Evolutionary conservation across 2,329 filamentous ascomycete genomes (phyloP).

Genomic region (Thelonectria rubi): DNA sequence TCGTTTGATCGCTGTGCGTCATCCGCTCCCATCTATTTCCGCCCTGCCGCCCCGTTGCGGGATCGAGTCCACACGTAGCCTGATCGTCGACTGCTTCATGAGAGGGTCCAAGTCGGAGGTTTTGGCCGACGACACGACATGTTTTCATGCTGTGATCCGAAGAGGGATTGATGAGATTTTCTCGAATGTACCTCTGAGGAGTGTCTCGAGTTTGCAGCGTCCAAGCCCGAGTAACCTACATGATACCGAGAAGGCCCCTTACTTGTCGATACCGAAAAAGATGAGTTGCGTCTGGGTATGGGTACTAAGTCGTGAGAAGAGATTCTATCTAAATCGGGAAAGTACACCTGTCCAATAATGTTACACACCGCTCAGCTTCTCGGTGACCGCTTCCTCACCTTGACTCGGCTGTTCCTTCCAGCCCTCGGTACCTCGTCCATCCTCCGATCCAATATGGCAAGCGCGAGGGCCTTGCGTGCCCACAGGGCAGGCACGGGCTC

Average conservation of each 20-base stretch:
- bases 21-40: conserved; percentile 1
- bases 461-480: background rate
- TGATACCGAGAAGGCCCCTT: background rate
- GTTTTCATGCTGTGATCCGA: background rate
- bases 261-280: background rate
- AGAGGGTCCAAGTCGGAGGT: background rate
- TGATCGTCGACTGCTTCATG: conserved; percentile 4
- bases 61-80: conserved; percentile 15
- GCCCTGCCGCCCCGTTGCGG: background rate
- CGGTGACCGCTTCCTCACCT: conserved; percentile 20
- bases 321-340: conserved; percentile 37
- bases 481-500: too few species aligned
- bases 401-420: conserved; percentile 5
- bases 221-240: background rate
- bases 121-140: background rate
- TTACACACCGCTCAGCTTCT: conserved; percentile 20
- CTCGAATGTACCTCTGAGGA: background rate
- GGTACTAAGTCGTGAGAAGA: conserved; percentile 31
- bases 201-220: background rate
- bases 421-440: background rate
- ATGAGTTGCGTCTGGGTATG: conserved; percentile 19
- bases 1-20: conserved; percentile 13
- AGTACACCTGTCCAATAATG: conserved; percentile 12
- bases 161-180: background rate
- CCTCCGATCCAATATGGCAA: background rate